Evolutionary conservation across 306 rosid species (phyloP).

Genomic region (Pyrus pyrifolia): DNA sequence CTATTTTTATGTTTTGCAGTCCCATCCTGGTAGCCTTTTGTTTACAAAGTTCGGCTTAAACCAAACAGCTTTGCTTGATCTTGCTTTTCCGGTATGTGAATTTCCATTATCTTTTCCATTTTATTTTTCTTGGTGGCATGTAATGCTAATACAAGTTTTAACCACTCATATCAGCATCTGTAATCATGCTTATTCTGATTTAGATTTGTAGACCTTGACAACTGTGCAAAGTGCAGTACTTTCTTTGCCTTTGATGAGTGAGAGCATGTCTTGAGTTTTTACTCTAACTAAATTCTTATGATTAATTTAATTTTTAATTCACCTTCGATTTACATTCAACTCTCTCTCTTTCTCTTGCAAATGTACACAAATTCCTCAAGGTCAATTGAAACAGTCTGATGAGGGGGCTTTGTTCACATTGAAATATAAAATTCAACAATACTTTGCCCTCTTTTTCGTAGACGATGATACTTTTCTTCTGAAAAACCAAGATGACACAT

Average conservation of each 20-base stretch:
- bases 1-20: conserved; percentile 36
- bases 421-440: background rate
- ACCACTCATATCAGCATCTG: background rate
- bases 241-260: background rate
- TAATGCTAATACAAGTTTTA: background rate
- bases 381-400: background rate
- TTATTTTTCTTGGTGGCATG: background rate
- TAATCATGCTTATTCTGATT: background rate
- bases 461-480: background rate
- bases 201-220: too few species aligned
- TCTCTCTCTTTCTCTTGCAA: background rate
- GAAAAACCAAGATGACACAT: conserved; percentile 5
- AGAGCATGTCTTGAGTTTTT: background rate
- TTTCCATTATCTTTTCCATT: conserved; percentile 4
- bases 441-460: background rate
- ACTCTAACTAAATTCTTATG: background rate
- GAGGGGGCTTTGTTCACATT: background rate
- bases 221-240: too few species aligned
- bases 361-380: too few species aligned
- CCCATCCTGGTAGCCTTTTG: conserved; percentile 74
- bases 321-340: background rate
- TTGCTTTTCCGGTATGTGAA: conserved; percentile 81
- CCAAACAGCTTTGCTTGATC: conserved; percentile 93
- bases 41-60: conserved; percentile 85
- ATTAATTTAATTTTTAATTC: background rate